These are phyloP conservation scores for Parafenestella ontariensis DNA, from an alignment of 2,329 filamentous ascomycete species.

Conservation along the genomic window DNA sequence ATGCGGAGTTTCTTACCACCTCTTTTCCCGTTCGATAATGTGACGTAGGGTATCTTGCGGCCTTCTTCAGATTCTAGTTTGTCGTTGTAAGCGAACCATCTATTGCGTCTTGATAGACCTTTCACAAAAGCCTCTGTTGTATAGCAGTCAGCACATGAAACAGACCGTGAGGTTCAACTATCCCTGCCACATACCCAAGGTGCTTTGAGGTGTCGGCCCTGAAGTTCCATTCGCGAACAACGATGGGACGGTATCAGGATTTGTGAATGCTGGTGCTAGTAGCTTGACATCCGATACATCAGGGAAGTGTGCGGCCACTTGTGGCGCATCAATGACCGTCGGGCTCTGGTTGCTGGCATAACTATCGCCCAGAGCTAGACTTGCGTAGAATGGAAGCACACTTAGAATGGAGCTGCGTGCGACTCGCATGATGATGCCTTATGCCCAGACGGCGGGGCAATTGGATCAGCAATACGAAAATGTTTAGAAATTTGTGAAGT, in stretches of 20 bases:
- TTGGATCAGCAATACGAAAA: too few relatives aligned
- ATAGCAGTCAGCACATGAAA: neutral
- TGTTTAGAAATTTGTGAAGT: too few relatives aligned
- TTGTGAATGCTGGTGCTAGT: conserved; percentile 22
- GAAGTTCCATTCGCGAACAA: conserved; percentile 24
- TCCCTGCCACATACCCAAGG: conserved; percentile 7
- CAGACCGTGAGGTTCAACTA: neutral
- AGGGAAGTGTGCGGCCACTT: conserved; percentile 17
- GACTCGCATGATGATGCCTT: neutral
- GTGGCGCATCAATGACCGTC: neutral
- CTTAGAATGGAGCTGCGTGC: neutral
- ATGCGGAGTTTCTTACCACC: conserved; percentile 24
- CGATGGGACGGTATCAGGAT: conserved; percentile 16
- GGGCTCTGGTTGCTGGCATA: conserved; percentile 14
- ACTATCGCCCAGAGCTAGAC: neutral
- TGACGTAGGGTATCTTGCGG: conserved; percentile 29
- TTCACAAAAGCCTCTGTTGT: conserved; percentile 7
- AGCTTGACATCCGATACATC: conserved; percentile 23
- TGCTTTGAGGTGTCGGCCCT: conserved; percentile 23
- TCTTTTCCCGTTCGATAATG: conserved; percentile 19
- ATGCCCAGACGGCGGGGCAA: too few relatives aligned
- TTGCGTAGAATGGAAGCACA: neutral
- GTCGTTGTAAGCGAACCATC: conserved; percentile 29
- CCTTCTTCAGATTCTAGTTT: conserved; percentile 31
- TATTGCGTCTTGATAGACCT: conserved; percentile 12